phyloP scores from a whole-genome alignment of 2,329 filamentous ascomycete genomes.

The Penicillium fuscoglaucum region DNA sequence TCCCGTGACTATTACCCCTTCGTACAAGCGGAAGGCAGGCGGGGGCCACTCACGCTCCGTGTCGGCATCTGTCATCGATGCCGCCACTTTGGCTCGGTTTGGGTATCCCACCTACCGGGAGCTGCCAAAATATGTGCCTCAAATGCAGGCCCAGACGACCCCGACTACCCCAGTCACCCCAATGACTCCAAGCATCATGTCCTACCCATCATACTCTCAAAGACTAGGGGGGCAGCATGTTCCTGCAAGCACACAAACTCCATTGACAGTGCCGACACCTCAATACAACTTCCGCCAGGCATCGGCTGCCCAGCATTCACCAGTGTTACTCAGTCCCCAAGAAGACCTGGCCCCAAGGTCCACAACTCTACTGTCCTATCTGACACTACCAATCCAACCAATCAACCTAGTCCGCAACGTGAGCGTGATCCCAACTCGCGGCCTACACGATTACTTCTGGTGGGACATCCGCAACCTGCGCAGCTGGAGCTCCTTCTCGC shows the following conservation, averaged over 20 bases:
- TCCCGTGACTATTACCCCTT: slow-evolving; percentile 57
- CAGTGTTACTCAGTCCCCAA: slow-evolving; percentile 27
- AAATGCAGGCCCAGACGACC: slow-evolving; percentile 45
- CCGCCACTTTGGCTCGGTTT: slow-evolving; percentile 65
- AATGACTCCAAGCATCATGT: slow-evolving; percentile 40
- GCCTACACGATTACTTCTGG: slow-evolving; percentile 82
- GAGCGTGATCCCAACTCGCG: slow-evolving; percentile 65
- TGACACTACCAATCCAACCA: slow-evolving; percentile 77
- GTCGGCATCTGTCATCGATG: slow-evolving; percentile 69
- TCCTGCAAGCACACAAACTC: slow-evolving; percentile 38
- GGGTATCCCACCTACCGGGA: slow-evolving; percentile 84
- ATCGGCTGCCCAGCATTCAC: slow-evolving; percentile 27
- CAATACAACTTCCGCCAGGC: slow-evolving; percentile 30
- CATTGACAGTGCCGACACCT: slow-evolving; percentile 32
- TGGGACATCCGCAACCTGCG: slow-evolving; percentile 90
- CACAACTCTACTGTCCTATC: slow-evolving; percentile 74
- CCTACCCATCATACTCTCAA: slow-evolving; percentile 39
- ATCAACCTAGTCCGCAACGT: slow-evolving; percentile 79
- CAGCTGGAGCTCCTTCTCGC: slow-evolving; percentile 77
- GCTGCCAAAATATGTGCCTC: slow-evolving; percentile 60
- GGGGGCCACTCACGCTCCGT: slow-evolving; percentile 56
- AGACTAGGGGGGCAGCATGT: slow-evolving; percentile 34
- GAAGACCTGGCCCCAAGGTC: slow-evolving; percentile 38
- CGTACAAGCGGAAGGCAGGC: slow-evolving; percentile 43
- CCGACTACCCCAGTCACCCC: slow-evolving; percentile 44